phyloP scores from a whole-genome alignment of 306 rosid species.

The Castanea crenata region DNA sequence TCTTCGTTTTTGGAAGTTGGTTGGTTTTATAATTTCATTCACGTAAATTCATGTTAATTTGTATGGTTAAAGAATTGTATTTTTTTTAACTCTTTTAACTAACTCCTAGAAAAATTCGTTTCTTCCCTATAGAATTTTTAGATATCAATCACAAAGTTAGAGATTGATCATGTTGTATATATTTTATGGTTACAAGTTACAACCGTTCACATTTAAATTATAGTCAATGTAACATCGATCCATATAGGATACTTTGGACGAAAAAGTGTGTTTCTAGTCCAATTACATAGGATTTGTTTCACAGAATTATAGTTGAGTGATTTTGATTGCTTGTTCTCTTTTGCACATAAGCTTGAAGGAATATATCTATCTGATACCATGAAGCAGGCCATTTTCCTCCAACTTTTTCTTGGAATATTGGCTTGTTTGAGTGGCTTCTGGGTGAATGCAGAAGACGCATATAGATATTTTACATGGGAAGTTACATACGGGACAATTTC shows the following conservation, averaged over 20 bases:
- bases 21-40: not conserved
- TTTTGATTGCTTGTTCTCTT: not conserved
- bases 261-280: not conserved
- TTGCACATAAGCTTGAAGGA: slow-evolving; percentile 1
- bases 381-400: slow-evolving; percentile 38
- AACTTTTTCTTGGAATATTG: slow-evolving; percentile 38
- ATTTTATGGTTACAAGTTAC: too few relatives aligned
- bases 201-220: too few relatives aligned
- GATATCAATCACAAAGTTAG: too few relatives aligned
- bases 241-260: not conserved
- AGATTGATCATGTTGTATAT: too few relatives aligned
- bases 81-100: too few relatives aligned
- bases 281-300: not conserved
- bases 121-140: too few relatives aligned
- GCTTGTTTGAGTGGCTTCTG: slow-evolving; percentile 40
- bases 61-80: too few relatives aligned
- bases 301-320: not conserved
- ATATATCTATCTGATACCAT: slow-evolving; percentile 17
- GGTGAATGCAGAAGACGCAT: slow-evolving; percentile 70
- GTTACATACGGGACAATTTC: slow-evolving; percentile 57
- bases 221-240: not conserved
- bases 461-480: slow-evolving; percentile 54
- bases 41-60: too few relatives aligned
- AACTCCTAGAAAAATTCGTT: too few relatives aligned
- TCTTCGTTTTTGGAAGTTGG: not conserved